A percentile compares a stretch with the other conserved stretches of the same genome.
Conservation (phyloP, 768 basidiomycete species). For the Hypholoma sublateritium region DNA sequence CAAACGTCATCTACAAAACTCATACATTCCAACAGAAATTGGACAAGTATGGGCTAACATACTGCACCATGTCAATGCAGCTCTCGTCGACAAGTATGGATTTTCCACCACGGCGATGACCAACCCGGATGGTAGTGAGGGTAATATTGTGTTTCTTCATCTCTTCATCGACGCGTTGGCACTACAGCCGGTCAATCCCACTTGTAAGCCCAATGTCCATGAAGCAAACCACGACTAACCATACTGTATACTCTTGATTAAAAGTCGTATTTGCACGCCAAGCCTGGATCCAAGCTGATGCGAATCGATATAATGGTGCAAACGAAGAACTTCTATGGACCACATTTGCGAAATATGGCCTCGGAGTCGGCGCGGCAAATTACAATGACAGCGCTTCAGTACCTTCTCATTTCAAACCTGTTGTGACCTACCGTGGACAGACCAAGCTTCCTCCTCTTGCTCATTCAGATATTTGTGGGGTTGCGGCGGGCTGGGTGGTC, state of each 20-base stretch:
- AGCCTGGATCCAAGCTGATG: slow-evolving; percentile 53
- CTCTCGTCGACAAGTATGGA: slow-evolving; percentile 31
- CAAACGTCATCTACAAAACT: too few relatives aligned
- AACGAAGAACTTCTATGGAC: slow-evolving; percentile 45
- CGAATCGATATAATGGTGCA: slow-evolving; percentile 41
- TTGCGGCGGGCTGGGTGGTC: too few relatives aligned
- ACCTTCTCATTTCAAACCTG: too few relatives aligned
- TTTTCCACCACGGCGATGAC: slow-evolving; percentile 33
- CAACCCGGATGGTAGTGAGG: slow-evolving; percentile 16
- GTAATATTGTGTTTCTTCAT: slow-evolving; percentile 21
- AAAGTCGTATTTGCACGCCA: slow-evolving; percentile 44
- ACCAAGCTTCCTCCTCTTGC: too few relatives aligned
- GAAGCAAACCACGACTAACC: too few relatives aligned
- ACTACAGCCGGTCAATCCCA: slow-evolving; percentile 23
- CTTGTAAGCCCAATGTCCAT: slow-evolving; percentile 18
- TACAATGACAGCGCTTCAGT: background rate
- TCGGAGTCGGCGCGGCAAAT: slow-evolving; percentile 34
- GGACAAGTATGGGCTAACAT: slow-evolving; percentile 54
- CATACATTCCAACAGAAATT: slow-evolving; percentile 2
- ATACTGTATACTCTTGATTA: background rate
- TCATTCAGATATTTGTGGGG: too few relatives aligned
- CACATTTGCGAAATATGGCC: slow-evolving; percentile 48
- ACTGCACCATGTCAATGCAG: slow-evolving; percentile 40
- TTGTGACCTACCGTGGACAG: too few relatives aligned
- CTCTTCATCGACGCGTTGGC: slow-evolving; percentile 21